These are phyloP conservation scores for Prunus dulcis DNA, from an alignment of 306 rosid genomes.

Conservation along the genomic window DNA sequence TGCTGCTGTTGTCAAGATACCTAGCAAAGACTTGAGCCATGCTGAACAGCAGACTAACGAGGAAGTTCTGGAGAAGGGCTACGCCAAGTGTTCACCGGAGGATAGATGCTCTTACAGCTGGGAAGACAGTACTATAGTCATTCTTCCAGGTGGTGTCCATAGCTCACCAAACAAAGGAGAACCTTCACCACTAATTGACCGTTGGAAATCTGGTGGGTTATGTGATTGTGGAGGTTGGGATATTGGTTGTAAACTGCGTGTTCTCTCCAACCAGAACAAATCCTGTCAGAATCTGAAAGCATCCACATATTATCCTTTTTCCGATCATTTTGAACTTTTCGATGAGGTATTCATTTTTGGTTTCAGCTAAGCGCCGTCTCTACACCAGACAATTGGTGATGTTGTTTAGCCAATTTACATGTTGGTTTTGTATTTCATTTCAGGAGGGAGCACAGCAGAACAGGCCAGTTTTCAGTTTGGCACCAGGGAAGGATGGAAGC, in stretches of 20 bases:
- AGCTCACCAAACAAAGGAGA: constrained; percentile 67
- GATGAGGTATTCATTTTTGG: constrained; percentile 48
- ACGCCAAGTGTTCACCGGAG: constrained; percentile 38
- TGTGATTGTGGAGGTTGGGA: constrained; percentile 99
- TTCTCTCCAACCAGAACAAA: constrained; percentile 53
- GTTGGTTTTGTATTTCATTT: constrained; percentile 18
- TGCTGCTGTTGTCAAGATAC: constrained; percentile 59
- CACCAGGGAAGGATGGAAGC: constrained; percentile 65
- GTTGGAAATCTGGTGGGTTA: constrained; percentile 78
- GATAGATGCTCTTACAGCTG: constrained; percentile 36
- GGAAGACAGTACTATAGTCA: constrained; percentile 47
- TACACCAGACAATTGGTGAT: background rate
- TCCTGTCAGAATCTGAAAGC: constrained; percentile 24
- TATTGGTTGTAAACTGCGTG: constrained; percentile 78
- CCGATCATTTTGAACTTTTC: constrained; percentile 53
- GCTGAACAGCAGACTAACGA: constrained; percentile 20
- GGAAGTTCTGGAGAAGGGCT: constrained; percentile 31
- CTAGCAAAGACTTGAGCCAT: constrained; percentile 34
- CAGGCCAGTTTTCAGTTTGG: constrained; percentile 55
- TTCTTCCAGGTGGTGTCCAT: constrained; percentile 81
- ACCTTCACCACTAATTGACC: constrained; percentile 65
- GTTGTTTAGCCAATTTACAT: constrained; percentile 16
- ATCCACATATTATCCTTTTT: constrained; percentile 23
- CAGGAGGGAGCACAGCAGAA: constrained; percentile 60
- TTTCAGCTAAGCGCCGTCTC: background rate